phyloP scores from a whole-genome alignment of 2,329 filamentous ascomycete genomes.

The Fusarium caatingaense region DNA sequence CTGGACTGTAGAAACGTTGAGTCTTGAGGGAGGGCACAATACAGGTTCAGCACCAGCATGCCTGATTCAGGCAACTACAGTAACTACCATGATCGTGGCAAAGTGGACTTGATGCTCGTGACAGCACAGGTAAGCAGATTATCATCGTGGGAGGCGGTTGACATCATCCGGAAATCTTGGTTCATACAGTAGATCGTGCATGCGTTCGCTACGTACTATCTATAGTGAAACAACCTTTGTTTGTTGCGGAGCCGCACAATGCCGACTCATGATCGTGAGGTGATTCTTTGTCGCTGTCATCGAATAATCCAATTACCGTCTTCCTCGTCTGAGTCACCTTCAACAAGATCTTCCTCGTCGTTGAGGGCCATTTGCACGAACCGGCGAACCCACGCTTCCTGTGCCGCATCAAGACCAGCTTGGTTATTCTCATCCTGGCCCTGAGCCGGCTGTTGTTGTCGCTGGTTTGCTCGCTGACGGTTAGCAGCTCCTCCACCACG shows the following conservation, averaged over 20 bases:
- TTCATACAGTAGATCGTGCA: constrained; percentile 25
- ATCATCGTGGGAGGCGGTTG: constrained; percentile 9
- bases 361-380: constrained; percentile 66
- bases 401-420: constrained; percentile 57
- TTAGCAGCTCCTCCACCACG: constrained; percentile 40
- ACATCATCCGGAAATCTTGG: constrained; percentile 22
- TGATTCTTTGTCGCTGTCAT: constrained; percentile 20
- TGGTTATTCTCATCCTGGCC: constrained; percentile 37
- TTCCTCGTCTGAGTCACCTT: constrained; percentile 55
- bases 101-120: constrained; percentile 12
- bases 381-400: constrained; percentile 64
- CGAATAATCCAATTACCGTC: constrained; percentile 45
- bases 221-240: constrained; percentile 11
- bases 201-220: constrained; percentile 31
- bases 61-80: constrained; percentile 1
- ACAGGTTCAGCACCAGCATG: constrained; percentile 19
- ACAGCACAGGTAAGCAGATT: constrained; percentile 4
- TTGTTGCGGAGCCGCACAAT: constrained; percentile 17
- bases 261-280: constrained; percentile 1
- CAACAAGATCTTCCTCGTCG: constrained; percentile 63
- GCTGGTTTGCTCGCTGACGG: constrained; percentile 40
- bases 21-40: constrained; percentile 22
- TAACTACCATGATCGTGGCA: constrained; percentile 14
- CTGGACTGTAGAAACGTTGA: neutral
- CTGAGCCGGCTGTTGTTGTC: constrained; percentile 33